Base-by-base conservation (phyloP, 164 flowering plant genomes). In the Nelumbo lutea region DNA sequence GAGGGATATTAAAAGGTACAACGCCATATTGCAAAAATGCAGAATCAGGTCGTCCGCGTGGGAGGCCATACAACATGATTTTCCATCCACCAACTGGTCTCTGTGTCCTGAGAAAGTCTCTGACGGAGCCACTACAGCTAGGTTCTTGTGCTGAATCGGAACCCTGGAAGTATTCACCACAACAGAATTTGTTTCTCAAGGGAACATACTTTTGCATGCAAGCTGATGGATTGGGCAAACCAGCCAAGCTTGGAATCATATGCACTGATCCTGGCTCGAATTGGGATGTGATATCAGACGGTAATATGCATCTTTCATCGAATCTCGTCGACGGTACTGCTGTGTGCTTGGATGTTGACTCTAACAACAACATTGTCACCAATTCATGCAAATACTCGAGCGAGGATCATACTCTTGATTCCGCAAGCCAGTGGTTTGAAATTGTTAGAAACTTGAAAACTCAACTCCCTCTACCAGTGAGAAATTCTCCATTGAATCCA, bases 401-500 rank as follows among this genome's bases (percentile, higher is more conserved):
- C 15, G 48, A 59, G 50, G 69, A 65, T 42, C 41, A 6, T 39
- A 2, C 64, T 1, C 65, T 65, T 60, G 74, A 71, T n/a, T 69
- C 74, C n/a, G 48, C 47, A 1, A 59, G 64, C 53, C 70, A 72
- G 9, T 71, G 74, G 74, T 71, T 71, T 69, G 59, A 71, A 47
- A 14, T 65, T 42, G 62, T 65, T 4, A 15, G 46, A 7, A 65
- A 51, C 43, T 42, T 47, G 11, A 65, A 64, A 56, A 47, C n/a
- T 59, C 61, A 7, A 59, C 27, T 27, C 27, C 27, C 27, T 27
- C 27, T 27, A 27, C 27, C 27, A 27, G 27, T 27, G 27, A 27
- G 27, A 27, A 27, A 27, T 27, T 27, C 27, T 27, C 27, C 27
- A 27, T 27, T 27, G 27, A 27, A 27, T 27, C 27, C 27, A 27